Base-by-base conservation (phyloP, 306 rosid species). In the Vicia villosa region DNA sequence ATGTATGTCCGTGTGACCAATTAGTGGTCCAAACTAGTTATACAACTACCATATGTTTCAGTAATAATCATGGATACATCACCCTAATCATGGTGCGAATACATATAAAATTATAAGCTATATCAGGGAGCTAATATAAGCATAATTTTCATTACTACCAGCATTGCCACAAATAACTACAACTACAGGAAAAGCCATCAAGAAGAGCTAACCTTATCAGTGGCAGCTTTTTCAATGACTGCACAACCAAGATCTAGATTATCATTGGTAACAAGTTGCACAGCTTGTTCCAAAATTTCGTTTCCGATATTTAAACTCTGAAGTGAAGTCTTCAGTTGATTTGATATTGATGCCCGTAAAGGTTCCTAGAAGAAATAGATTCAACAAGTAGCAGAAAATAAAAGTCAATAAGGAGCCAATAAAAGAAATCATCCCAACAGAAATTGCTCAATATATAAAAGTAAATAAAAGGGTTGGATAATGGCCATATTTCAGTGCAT, bases 241-340 rank as follows among this genome's bases (percentile, higher is more conserved):
- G 99, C 99, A 86, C 97, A 95, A 32, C 99, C 97, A 69, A 95
- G 97, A 86, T 95, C 99, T 60, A 95, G 92, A 83, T 95, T 95
- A 79, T 95, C 99, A 76, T 95, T 91, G 64, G 99, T 95, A 56
- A 86, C 95, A 80, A 91, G 85, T 74, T 95, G 99, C 54, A 95
- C 99, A 22, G 97, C 95, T 67, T 86, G 99, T 54, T 95, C 99
- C 52, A 89, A 83, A 73, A 84, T 77, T 5, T 95, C 99, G 73
- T 41, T 86, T 13, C 95, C 83, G 74, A 76, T 63, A 71, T 65
- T 85, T 79, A 82, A 62, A 60, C 81, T 86, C 96, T 95, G 99
- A 72, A 91, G 84, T 19, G 92, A 86, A 74, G 73, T 89, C 83
- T 91, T 86, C 56, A 95, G 89, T 64, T 89, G 95, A 76, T 71